Evolutionary conservation across 2,329 filamentous ascomycete species (phyloP), one percentile per base, ranked within the genome.

Genomic region (Fusarium sp.): DNA sequence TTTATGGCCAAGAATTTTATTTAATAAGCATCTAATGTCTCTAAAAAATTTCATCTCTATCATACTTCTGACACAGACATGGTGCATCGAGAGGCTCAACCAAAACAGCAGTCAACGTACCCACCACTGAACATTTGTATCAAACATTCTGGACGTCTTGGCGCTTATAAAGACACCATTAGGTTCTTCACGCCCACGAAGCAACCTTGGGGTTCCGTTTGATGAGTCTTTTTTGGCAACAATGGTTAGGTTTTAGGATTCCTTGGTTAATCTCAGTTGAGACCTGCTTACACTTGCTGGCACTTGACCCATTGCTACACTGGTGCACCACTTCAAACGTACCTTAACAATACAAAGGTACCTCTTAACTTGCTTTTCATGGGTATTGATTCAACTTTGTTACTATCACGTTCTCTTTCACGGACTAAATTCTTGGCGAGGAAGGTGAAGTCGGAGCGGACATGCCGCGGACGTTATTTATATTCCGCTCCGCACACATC

Each of bases 181-280:
- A 0, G 4, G 27, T 10, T 29, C 1, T 29, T 29, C 3, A 29
- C 27, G 27, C 9, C 1, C 27, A 29, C 3, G 1, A 29, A 10
- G 0, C 3, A 29, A 29, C 10, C 27, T 29, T 25, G 1, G 27
- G 9, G 4, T 9, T 1, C 9, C 1, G 3, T 4, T 10, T 29
- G 3, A 0, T 29, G 10, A 1, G 3, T 29, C 3, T 10, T 29
- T 10, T 29, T 29, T 29, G 4, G 9, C 9, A 18, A 11, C 10
- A 10, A 11, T 16, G 36, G 4, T 38, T 3, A 9, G 4, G 1
- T 38, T 10, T 9, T 18, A 5, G 9, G n/a, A 18, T 18, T 16
- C 9, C 36, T 11, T 18, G 36, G n/a, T 18, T 9, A 38, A 18
- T n/a, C 36, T 38, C n/a, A 11, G 8, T 18, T 40, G n/a, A 11